Evolutionary conservation across 2,329 filamentous ascomycete genomes (phyloP), one percentile per base, ranked within the genome.

Genomic region (Talaromyces sp.): DNA sequence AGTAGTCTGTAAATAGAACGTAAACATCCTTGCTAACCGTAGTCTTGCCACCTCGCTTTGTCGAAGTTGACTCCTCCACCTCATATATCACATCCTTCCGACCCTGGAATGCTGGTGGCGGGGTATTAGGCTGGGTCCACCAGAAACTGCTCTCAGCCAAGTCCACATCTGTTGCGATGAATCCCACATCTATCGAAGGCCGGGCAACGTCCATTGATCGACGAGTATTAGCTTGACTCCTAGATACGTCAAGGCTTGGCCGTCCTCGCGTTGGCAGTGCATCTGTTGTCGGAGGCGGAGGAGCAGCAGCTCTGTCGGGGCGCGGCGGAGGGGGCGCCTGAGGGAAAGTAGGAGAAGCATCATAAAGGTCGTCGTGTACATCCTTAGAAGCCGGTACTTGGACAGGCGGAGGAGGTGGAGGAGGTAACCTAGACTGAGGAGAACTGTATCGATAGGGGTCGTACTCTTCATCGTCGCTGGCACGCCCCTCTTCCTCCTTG

Each of bases 1-100:
- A 97, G 75, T 99, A 99, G 77, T 99, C 95, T 70, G 92, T 88
- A 79, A 91, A 99, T 8, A 99, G 79, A n/a, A 98, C 81, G 68
- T 89, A 95, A 50, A 97, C 83, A 63, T 93, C 87, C 66, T 93
- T 93, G 6, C 89, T 90, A 23, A 96, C 80, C 1, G 83, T 84
- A 0, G 87, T 87, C 72, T 88, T 89, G 30, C 90, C 87, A 31
- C 89, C 88, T 14, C 88, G 85, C 65, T 88, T 87, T 10, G 85
- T 83, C 14, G 88, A 85, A 6, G 84, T 87, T 1, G 88, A 87
- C 72, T 97, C 91, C 66, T 96, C 91, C 27, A 88, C 84, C 75
- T 98, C 92, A 57, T 87, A 89, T 59, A 92, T 85, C 16, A 98
- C 83, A 72, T 99, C 95, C 68, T 87, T 89, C 57, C 94, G 88